Evolutionary conservation across 1,284 basidiomycete species (phyloP).

Genomic region (Ganoderma leucocontextum): DNA sequence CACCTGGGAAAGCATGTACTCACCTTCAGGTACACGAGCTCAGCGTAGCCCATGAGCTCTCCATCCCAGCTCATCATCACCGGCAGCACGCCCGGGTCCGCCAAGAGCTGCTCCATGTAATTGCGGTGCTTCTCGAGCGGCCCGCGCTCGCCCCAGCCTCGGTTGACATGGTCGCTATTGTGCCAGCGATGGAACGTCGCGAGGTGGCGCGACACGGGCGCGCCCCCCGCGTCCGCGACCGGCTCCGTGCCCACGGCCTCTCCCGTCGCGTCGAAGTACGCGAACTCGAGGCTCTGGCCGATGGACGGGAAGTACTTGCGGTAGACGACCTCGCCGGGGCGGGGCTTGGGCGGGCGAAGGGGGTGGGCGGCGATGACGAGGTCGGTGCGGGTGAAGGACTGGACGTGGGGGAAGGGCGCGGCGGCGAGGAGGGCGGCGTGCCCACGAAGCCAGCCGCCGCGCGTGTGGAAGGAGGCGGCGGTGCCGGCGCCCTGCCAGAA

Average conservation of each 20-base stretch:
- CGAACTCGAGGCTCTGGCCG: conserved; percentile 52
- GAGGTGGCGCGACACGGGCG: conserved; percentile 48
- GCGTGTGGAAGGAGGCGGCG: conserved; percentile 43
- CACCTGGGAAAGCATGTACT: background rate
- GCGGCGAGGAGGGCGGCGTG: conserved; percentile 33
- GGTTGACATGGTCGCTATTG: conserved; percentile 58
- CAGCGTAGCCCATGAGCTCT: conserved; percentile 61
- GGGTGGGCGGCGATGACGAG: conserved; percentile 61
- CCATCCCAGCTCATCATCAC: conserved; percentile 62
- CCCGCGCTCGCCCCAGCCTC: conserved; percentile 60
- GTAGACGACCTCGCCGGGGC: conserved; percentile 55
- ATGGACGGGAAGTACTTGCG: conserved; percentile 55
- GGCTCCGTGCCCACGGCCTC: conserved; percentile 38
- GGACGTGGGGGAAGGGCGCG: conserved; percentile 49
- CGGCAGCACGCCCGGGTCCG: conserved; percentile 54
- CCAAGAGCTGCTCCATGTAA: conserved; percentile 51
- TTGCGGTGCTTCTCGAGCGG: conserved; percentile 54
- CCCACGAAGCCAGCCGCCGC: conserved; percentile 52
- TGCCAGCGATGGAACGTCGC: conserved; percentile 61
- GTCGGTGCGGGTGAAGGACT: conserved; percentile 56
- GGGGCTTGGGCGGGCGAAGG: conserved; percentile 61
- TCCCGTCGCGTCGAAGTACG: conserved; percentile 50
- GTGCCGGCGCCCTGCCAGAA: conserved; percentile 67
- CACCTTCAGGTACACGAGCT: conserved; percentile 61
- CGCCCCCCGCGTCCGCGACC: conserved; percentile 22